Evolutionary conservation across 2,329 filamentous ascomycete genomes (phyloP), one percentile per base, ranked within the genome.

Genomic region (Talaromyces marneffei): DNA sequence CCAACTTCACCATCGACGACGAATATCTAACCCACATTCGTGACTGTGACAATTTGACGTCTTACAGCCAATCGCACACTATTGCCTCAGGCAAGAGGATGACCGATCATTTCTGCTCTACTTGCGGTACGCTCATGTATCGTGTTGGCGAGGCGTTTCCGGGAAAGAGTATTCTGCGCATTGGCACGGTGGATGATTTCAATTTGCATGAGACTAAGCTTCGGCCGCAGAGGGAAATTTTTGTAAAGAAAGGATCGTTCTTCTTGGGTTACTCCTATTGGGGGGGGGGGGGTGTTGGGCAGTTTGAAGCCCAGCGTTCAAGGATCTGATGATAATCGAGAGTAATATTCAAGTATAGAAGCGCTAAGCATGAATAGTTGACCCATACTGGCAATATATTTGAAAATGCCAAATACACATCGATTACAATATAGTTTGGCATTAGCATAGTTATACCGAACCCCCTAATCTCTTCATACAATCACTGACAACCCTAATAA

Each of bases 101-200:
- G 85, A 82, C 81, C 7, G 87, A 87, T 67, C 75, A 79, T 68
- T 88, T 88, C 71, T 88, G 86, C 66, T 72, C 68, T 0, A 81
- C 75, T 0, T 88, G 86, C 67, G 85, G 86, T 0, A 81, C 80
- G 0, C 77, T 87, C 5, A 82, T 88, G 83, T 87, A 86, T 65
- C 78, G 85, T 0, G 70, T 78, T 8, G 73, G 79, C 4, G 67
- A 71, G 0, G 73, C 67, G 0, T 81, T 76, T 59, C 82, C 83
- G 0, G 81, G 77, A 0, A 62, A 63, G 46, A 80, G 71, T 40
- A 80, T 87, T 52, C 57, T 83, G 62, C 73, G 85, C 0, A 79
- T 85, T 57, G 86, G 86, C 0, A 86, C 83, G 0, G 79, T 88
- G 1, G 85, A 88, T 69, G 85, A 88, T 71, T 85, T 85, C 55